phyloP scores from a whole-genome alignment of 495 filamentous ascomycete genomes.

The Daldinia vernicosa region DNA sequence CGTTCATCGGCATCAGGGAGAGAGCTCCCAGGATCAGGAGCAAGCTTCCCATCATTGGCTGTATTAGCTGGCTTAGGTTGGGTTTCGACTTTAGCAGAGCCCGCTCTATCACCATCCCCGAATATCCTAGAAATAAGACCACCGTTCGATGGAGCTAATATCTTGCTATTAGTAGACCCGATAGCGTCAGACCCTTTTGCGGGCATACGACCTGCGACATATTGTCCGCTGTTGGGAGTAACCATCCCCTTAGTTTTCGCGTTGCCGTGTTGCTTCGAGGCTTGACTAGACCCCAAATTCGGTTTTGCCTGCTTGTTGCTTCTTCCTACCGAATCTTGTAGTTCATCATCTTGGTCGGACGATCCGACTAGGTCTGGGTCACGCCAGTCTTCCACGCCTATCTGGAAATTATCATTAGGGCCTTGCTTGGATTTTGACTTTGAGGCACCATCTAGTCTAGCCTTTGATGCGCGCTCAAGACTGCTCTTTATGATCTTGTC shows the following conservation, averaged over 20 bases:
- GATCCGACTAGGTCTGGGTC: constrained; percentile 76
- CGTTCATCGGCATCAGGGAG: constrained; percentile 57
- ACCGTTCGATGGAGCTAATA: constrained; percentile 36
- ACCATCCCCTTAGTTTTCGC: constrained; percentile 72
- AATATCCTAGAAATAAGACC: constrained; percentile 57
- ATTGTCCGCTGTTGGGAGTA: constrained; percentile 82
- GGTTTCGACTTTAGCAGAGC: constrained; percentile 37
- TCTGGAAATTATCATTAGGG: constrained; percentile 78
- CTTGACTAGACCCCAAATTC: constrained; percentile 33
- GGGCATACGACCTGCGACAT: constrained; percentile 53
- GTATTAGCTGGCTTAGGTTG: constrained; percentile 24
- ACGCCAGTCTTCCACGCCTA: constrained; percentile 92
- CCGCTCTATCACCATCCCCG: constrained; percentile 54
- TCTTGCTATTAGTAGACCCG: constrained; percentile 38
- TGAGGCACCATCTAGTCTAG: constrained; percentile 35
- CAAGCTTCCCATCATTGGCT: constrained; percentile 24
- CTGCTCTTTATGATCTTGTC: constrained; percentile 50
- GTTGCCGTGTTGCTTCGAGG: constrained; percentile 43
- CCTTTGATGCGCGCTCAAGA: constrained; percentile 48
- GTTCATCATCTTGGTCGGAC: constrained; percentile 34
- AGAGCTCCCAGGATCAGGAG: constrained; percentile 14
- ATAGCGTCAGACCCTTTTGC: constrained; percentile 38
- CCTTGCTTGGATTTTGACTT: constrained; percentile 34
- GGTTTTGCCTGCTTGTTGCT: constrained; percentile 29
- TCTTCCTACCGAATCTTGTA: constrained; percentile 15